phyloP scores from a whole-genome alignment of 768 basidiomycete genomes.

The Mycena belliarum region DNA sequence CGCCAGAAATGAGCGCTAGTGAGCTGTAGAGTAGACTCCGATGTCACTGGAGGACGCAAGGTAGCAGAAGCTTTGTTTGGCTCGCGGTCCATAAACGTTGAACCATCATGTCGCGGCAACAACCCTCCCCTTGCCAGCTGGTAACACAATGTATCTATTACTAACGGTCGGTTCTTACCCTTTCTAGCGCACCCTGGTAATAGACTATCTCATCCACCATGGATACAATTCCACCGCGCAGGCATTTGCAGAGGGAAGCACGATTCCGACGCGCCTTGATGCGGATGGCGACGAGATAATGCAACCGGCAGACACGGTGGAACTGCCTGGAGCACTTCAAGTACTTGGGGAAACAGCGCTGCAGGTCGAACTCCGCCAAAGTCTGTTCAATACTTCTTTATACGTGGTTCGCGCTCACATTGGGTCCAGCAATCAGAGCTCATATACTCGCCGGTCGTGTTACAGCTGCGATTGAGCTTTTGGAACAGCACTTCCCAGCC shows the following conservation, averaged over 20 bases:
- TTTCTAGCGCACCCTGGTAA: conserved; percentile 61
- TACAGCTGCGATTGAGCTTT: conserved; percentile 62
- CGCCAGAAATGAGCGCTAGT: too few relatives aligned
- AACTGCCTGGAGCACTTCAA: conserved; percentile 18
- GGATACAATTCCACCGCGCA: conserved; percentile 72
- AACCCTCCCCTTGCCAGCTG: conserved; percentile 17
- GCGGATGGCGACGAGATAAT: conserved; percentile 70
- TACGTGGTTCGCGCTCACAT: not conserved
- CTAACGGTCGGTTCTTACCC: not conserved
- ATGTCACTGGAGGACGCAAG: too few relatives aligned
- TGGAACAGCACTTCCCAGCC: conserved; percentile 74
- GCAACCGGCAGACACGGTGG: conserved; percentile 25
- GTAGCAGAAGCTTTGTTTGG: too few relatives aligned
- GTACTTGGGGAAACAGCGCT: conserved; percentile 42
- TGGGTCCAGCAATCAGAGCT: conserved; percentile 60
- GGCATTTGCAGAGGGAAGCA: conserved; percentile 65
- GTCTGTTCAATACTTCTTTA: conserved; percentile 35
- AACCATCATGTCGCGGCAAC: not conserved
- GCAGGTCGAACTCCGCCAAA: conserved; percentile 53
- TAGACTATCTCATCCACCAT: conserved; percentile 77
- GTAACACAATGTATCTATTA: conserved; percentile 3
- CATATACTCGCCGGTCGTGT: conserved; percentile 77
- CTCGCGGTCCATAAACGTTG: too few relatives aligned
- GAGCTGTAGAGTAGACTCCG: too few relatives aligned
- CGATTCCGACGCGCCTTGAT: conserved; percentile 57